A percentile compares a stretch with the other conserved stretches of the same genome.
These are phyloP conservation scores for Mortierella sp. DNA, from an alignment of 371 early-diverging fungal species.

Conservation along the genomic window DNA sequence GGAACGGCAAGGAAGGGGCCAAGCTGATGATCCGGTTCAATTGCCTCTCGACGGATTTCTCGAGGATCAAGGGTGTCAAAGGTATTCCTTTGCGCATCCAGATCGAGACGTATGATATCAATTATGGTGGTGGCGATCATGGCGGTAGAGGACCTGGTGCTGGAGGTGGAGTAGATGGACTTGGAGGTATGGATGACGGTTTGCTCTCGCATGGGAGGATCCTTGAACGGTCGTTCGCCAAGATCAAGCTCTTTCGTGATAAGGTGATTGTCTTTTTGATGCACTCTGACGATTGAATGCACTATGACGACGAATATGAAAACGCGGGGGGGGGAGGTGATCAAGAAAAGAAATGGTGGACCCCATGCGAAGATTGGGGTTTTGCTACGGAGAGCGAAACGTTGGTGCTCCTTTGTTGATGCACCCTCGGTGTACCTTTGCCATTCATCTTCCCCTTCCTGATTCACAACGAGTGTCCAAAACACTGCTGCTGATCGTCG, in stretches of 20 bases:
- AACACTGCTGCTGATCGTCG: not conserved
- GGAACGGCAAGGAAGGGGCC: slow-evolving; percentile 80
- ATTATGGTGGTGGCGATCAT: not conserved
- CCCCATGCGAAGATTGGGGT: not conserved
- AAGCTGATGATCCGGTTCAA: slow-evolving; percentile 82
- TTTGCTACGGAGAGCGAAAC: not conserved
- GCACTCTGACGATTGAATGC: not conserved
- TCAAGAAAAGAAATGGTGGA: not conserved
- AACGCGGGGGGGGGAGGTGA: not conserved
- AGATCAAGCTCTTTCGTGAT: slow-evolving; percentile 84
- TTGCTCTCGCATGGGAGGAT: slow-evolving; percentile 12
- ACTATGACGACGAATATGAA: not conserved
- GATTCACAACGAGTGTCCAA: not conserved
- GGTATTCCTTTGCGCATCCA: slow-evolving; percentile 83
- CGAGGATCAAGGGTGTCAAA: slow-evolving; percentile 88
- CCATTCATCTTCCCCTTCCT: not conserved
- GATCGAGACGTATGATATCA: slow-evolving; percentile 59
- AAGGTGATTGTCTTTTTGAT: slow-evolving; percentile 60
- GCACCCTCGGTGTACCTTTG: no score
- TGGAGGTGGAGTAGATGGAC: not conserved
- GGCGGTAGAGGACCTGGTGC: slow-evolving; percentile 1
- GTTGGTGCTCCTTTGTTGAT: not conserved
- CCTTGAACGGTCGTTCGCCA: slow-evolving; percentile 72
- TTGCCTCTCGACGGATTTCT: slow-evolving; percentile 88
- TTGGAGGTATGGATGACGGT: not conserved